Conservation (phyloP, 805 yeast genomes). For the Zygotorulaspora sp. region DNA sequence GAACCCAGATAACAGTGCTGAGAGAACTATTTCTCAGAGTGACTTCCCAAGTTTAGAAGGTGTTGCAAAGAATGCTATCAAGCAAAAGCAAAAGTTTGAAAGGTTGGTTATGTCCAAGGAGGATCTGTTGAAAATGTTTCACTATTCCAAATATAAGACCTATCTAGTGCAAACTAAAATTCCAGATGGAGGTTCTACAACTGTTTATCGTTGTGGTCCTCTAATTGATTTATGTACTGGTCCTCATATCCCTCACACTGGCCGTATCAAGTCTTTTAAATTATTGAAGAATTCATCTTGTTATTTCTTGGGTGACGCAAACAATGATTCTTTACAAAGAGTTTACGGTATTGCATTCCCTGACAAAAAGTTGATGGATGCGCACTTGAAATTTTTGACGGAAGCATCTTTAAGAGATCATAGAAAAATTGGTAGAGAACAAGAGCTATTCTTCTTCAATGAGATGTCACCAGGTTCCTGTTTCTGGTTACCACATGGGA, state of each 20-base stretch:
- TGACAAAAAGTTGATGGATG: constrained; percentile 93
- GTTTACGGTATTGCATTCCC: constrained; percentile 98
- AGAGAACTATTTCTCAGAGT: constrained; percentile 67
- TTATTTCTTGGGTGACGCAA: constrained; percentile 89
- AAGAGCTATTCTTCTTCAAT: constrained; percentile 90
- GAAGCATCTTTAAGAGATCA: constrained; percentile 97
- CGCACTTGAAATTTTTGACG: constrained; percentile 86
- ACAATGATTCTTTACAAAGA: constrained; percentile 93
- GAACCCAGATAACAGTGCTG: constrained; percentile 55
- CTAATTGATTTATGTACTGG: constrained; percentile 96
- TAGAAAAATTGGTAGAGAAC: constrained; percentile 93
- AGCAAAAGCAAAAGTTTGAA: constrained; percentile 93
- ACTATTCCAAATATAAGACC: constrained; percentile 93
- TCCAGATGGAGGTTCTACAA: constrained; percentile 93
- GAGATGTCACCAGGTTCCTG: constrained; percentile 98
- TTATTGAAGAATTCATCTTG: constrained; percentile 93
- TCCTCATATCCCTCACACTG: constrained; percentile 97
- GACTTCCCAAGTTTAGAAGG: constrained; percentile 84
- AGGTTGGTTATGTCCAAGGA: constrained; percentile 91
- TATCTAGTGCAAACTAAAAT: constrained; percentile 79
- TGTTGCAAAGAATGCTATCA: constrained; percentile 83
- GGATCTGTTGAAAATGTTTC: constrained; percentile 85
- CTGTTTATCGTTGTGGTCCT: constrained; percentile 97
- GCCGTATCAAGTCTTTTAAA: constrained; percentile 90
- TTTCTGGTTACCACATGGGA: constrained; percentile 99